Base-by-base conservation (phyloP, 768 basidiomycete species). In the Floccularia luteovirens region DNA sequence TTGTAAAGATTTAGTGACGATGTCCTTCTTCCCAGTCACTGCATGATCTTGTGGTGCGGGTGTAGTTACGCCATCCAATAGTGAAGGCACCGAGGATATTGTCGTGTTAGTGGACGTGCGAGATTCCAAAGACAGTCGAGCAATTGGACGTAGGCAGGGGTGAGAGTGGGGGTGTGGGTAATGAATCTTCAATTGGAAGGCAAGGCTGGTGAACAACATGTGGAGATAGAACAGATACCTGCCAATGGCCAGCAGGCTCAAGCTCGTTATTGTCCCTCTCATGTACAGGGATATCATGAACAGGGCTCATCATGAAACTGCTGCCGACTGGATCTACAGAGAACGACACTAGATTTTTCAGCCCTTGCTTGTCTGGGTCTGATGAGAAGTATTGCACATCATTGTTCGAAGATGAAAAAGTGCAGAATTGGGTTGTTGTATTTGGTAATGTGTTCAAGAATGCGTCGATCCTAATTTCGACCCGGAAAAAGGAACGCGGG, bases 151-250 rank as follows among this genome's bases (percentile, higher is more conserved):
- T 22, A 62, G 41, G 24, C n/a, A 49, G 52, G 6, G 67, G 66
- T 24, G 66, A 66, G 5, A 58, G 58, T 12, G 66, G 65, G 7
- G 65, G 64, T 12, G 63, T 66, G 3, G 62, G 65, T 5, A 67
- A 48, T 19, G 43, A 38, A n/a, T 48, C 46, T 2, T 39, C 33
- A 23, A 42, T 28, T 4, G 28, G 24, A 0, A 51, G 37, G 19
- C 43, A 31, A 25, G 40, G 32, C 38, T 44, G 32, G 42, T 55
- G 44, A 36, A 49, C 43, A 4, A 31, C 39, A 41, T 62, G 52
- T 1, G 60, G 53, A 13, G 58, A 61, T 22, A 66, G 48, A 6
- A 72, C 51, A 7, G 62, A 59, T 16, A 64, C 42, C 27, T 56
- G 52, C 53, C 62, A 63, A 27, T 43, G 28, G 20, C 42, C 47